Evolutionary conservation across 2,329 filamentous ascomycete genomes (phyloP), one percentile per base, ranked within the genome.

Genomic region (Alternaria gansuensis): DNA sequence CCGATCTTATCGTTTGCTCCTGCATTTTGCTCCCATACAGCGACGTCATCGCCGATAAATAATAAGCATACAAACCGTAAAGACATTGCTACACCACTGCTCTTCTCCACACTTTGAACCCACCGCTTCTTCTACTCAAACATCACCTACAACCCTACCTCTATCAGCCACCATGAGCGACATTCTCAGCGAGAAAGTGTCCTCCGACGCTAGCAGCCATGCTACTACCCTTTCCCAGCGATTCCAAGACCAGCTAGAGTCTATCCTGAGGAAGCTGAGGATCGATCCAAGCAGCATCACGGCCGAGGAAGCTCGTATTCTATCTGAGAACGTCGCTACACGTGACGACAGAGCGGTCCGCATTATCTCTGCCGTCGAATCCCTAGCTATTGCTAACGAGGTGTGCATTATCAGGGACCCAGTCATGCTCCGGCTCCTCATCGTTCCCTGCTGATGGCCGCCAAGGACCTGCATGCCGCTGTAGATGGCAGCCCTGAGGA

Each of bases 351-450:
- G 51, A 44, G 68, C 70, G 14, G 70, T 70, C 26, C 64, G 59
- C 29, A 70, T 75, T 64, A 69, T 74, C 45, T 70, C 70, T 34
- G 71, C 70, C n/a, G 62, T 75, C 11, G 66, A 70, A 45, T 58
- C 68, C 17, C 50, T 75, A 23, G 74, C 70, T 34, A 54, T 58
- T 58, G 64, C 62, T 52, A 70, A 68, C 57, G 64, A 67, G 48
- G 63, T 66, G 23, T 72, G 29, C 59, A 64, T 51, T 50, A 65
- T 21, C 48, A 64, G 43, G 41, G 49, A 21, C 50, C 53, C 7
- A 46, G 37, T 13, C 49, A 67, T 1, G 61, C 57, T 23, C 66
- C 65, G 43, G 58, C 49, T n/a, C 46, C 59, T 51, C 66, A 66
- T 40, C 57, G 59, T 13, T 67, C 61, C 14, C 61, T 74, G 14